Evolutionary conservation across 305 asterid species (phyloP).

Genomic region (Euphrasia arctica): DNA sequence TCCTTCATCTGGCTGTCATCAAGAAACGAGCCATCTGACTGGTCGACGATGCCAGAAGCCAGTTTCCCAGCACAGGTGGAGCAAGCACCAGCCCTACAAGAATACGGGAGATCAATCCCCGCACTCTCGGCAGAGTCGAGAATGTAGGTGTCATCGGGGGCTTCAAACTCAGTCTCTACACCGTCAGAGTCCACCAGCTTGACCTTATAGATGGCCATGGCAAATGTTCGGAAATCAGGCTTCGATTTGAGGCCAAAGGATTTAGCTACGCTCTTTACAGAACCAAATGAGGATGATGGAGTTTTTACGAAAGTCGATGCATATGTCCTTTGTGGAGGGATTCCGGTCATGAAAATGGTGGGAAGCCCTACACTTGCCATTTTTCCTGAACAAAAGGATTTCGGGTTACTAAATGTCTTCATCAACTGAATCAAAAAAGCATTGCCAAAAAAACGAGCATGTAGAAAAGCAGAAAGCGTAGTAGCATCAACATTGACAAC

Average conservation of each 20-base stretch:
- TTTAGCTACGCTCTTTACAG: constrained; percentile 44
- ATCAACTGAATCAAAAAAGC: too few relatives aligned
- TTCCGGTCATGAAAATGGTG: constrained; percentile 41
- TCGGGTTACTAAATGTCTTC: neutral
- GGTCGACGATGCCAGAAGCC: constrained; percentile 65
- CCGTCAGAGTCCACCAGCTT: constrained; percentile 75
- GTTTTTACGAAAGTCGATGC: constrained; percentile 42
- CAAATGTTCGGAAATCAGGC: constrained; percentile 44
- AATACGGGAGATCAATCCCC: constrained; percentile 86
- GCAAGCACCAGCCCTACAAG: constrained; percentile 62
- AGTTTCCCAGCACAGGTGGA: constrained; percentile 89
- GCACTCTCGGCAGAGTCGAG: constrained; percentile 81
- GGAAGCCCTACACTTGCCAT: constrained; percentile 72
- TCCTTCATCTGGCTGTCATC: constrained; percentile 54
- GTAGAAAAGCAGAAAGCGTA: too few relatives aligned
- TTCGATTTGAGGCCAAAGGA: constrained; percentile 61
- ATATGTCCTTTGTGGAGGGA: constrained; percentile 38
- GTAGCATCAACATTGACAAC: neutral
- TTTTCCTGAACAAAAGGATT: constrained; percentile 37
- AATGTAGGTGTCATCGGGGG: constrained; percentile 70
- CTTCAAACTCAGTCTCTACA: constrained; percentile 59
- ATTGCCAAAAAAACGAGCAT: too few relatives aligned
- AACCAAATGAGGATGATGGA: constrained; percentile 47
- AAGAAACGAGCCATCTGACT: constrained; percentile 85
- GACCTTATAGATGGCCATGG: constrained; percentile 78